Evolutionary conservation across 129 eudicot species (phyloP).

Genomic region (Solidago caesia): DNA sequence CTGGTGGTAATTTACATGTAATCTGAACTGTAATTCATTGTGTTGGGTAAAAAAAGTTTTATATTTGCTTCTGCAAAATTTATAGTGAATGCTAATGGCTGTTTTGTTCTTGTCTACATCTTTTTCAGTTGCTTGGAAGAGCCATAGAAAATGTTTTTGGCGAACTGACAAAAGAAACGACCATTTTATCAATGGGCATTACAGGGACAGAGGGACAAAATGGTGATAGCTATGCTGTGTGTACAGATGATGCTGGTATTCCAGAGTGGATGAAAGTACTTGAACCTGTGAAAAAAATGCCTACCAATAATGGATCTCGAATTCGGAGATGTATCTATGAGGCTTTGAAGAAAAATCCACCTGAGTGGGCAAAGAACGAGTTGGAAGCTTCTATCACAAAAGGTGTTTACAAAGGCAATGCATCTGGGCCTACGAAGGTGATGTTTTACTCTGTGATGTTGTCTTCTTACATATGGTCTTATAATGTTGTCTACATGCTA

Average conservation of each 20-base stretch:
- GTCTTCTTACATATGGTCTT: neutral
- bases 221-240: slow-evolving; percentile 24
- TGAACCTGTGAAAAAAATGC: slow-evolving; percentile 51
- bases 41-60: neutral
- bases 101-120: slow-evolving; percentile 9
- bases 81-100: neutral
- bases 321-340: slow-evolving; percentile 44
- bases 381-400: slow-evolving; percentile 53
- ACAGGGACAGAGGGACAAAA: neutral
- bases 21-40: neutral
- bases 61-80: neutral
- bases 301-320: slow-evolving; percentile 60
- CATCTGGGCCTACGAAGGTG: slow-evolving; percentile 63
- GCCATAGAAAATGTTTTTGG: slow-evolving; percentile 37
- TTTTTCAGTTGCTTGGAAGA: slow-evolving; percentile 54
- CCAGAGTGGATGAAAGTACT: slow-evolving; percentile 61
- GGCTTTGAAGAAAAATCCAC: slow-evolving; percentile 53
- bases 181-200: slow-evolving; percentile 21
- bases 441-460: neutral
- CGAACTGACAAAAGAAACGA: slow-evolving; percentile 21
- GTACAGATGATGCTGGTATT: slow-evolving; percentile 14
- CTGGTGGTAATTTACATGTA: neutral
- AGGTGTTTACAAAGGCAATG: slow-evolving; percentile 64
- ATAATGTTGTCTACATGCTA: neutral
- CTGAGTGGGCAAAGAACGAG: slow-evolving; percentile 58